Evolutionary conservation across 768 basidiomycete genomes (phyloP).

Genomic region (Mycena rosella): DNA sequence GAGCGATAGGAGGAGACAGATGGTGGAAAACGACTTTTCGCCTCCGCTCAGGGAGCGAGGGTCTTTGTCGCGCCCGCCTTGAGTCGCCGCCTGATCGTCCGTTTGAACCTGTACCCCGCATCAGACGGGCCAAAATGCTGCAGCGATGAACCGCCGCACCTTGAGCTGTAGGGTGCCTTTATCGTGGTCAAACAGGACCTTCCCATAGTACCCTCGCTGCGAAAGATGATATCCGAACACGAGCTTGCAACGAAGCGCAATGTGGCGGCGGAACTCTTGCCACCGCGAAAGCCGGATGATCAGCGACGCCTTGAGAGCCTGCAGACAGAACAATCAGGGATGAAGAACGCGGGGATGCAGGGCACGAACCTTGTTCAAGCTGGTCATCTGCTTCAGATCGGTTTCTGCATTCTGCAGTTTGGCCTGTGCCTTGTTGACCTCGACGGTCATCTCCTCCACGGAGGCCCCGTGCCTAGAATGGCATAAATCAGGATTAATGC

Average conservation of each 20-base stretch:
- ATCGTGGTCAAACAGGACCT: conserved; percentile 88
- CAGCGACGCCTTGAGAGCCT: conserved; percentile 80
- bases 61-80: conserved; percentile 79
- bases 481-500: conserved; percentile 5
- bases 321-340: neutral
- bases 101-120: conserved; percentile 73
- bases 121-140: conserved; percentile 25
- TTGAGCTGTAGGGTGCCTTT: conserved; percentile 73
- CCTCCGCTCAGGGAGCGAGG: conserved; percentile 91
- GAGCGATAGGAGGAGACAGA: conserved; percentile 91
- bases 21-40: conserved; percentile 97
- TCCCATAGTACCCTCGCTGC: conserved; percentile 90
- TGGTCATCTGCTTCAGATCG: conserved; percentile 73
- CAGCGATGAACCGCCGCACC: conserved; percentile 44
- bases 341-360: neutral
- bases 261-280: conserved; percentile 90
- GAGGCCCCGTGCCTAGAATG: conserved; percentile 75
- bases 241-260: conserved; percentile 88
- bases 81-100: conserved; percentile 78
- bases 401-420: conserved; percentile 70
- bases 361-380: conserved; percentile 72
- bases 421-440: conserved; percentile 74
- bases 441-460: conserved; percentile 81
- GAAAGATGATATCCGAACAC: conserved; percentile 87
- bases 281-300: conserved; percentile 76